Conservation (phyloP, 1,139 yeast genomes). For the Ogataea hybrid region DNA sequence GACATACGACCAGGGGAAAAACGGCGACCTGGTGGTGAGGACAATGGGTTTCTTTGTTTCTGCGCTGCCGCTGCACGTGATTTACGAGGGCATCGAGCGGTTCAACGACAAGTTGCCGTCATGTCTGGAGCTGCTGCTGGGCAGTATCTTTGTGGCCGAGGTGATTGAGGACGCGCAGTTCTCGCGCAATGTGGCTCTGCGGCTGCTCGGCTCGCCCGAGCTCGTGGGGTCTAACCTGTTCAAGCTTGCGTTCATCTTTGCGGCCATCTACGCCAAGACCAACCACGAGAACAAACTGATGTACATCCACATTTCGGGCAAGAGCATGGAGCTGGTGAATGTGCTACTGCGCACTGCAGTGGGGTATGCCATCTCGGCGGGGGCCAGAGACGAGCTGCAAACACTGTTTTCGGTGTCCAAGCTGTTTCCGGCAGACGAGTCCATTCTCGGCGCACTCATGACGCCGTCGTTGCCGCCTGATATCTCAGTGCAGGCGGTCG, state of each 20-base stretch:
- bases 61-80: constrained; percentile 55
- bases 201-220: constrained; percentile 60
- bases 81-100: constrained; percentile 36
- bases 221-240: constrained; percentile 50
- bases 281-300: constrained; percentile 28
- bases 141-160: constrained; percentile 49
- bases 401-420: too few relatives aligned
- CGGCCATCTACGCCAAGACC: constrained; percentile 36
- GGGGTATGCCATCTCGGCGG: too few relatives aligned
- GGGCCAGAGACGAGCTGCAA: too few relatives aligned
- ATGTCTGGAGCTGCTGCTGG: constrained; percentile 57
- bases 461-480: too few relatives aligned
- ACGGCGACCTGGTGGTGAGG: constrained; percentile 45
- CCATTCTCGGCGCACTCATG: too few relatives aligned
- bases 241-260: constrained; percentile 41
- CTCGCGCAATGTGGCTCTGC: constrained; percentile 47
- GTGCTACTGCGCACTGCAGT: constrained; percentile 32
- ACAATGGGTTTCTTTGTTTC: constrained; percentile 54
- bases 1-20: constrained; percentile 29
- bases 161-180: constrained; percentile 41
- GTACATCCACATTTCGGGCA: constrained; percentile 34
- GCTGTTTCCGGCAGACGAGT: too few relatives aligned
- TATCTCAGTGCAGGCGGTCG: constrained; percentile 31
- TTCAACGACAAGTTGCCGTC: constrained; percentile 54
- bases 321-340: constrained; percentile 36